Percentiles rank a stretch among this genome's conserved stretches.
These are phyloP conservation scores for Dendrobium chrysotoxum DNA, from an alignment of 106 monocot genomes.

Conservation along the genomic window DNA sequence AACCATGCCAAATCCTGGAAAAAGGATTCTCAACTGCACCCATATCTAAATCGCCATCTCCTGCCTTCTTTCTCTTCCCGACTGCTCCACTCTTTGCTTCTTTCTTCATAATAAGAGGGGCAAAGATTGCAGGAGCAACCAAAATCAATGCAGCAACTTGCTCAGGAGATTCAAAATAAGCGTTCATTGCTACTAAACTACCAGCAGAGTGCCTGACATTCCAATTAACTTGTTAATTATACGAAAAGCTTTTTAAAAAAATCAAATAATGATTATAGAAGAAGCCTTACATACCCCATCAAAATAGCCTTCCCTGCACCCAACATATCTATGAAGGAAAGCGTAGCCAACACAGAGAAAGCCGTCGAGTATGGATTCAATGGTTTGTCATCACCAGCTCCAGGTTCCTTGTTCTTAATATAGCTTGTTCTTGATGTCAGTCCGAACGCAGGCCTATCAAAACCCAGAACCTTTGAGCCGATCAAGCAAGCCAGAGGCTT, in stretches of 20 bases:
- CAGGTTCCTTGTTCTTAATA: background rate
- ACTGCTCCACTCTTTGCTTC: conserved; percentile 11
- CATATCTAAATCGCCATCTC: conserved; percentile 3
- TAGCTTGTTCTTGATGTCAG: conserved; percentile 49
- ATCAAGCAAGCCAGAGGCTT: conserved; percentile 45
- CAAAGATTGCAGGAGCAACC: conserved; percentile 80
- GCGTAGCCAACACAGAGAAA: conserved; percentile 70
- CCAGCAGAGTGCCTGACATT: conserved; percentile 88
- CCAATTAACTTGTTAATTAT: background rate
- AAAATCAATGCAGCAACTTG: conserved; percentile 70
- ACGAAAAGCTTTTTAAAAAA: background rate
- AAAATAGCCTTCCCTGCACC: conserved; percentile 59
- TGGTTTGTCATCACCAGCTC: conserved; percentile 5
- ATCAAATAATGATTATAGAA: background rate
- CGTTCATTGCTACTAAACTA: conserved; percentile 76
- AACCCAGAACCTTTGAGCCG: conserved; percentile 78
- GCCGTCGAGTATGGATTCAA: conserved; percentile 85
- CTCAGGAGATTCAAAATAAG: conserved; percentile 84
- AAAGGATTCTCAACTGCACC: conserved; percentile 21
- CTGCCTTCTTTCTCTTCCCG: conserved; percentile 4
- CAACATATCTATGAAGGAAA: conserved; percentile 59
- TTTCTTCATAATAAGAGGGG: conserved; percentile 36
- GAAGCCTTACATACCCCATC: conserved; percentile 45
- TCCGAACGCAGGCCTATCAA: conserved; percentile 94
- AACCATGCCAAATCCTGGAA: conserved; percentile 39